Conservation (phyloP, 805 yeast species). For the Priceomyces castillae region DNA sequence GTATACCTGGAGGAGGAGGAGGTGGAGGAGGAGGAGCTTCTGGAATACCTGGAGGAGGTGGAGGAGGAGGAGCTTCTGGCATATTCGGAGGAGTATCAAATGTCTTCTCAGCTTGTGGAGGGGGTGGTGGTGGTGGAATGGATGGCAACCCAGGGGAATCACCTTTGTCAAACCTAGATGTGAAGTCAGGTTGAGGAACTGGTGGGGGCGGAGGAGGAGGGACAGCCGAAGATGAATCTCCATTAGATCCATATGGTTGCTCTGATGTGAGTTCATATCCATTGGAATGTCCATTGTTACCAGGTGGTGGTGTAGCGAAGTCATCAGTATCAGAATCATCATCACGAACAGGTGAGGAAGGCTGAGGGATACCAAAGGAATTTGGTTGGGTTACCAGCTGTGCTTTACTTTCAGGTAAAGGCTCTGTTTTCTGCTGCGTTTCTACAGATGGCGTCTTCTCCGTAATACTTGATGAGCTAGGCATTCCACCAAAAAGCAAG, state of each 20-base stretch:
- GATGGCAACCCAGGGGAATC: slow-evolving; percentile 12
- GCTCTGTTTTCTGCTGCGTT: neutral
- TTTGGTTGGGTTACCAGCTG: neutral
- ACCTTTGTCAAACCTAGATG: too few relatives aligned
- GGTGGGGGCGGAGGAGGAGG: slow-evolving; percentile 10
- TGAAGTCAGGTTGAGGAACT: too few relatives aligned
- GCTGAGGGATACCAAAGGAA: neutral
- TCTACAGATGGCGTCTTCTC: slow-evolving; percentile 1
- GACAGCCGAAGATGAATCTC: neutral
- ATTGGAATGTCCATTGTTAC: neutral
- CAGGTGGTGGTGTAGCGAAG: slow-evolving; percentile 9
- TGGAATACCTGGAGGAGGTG: slow-evolving; percentile 21
- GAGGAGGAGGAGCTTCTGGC: slow-evolving; percentile 19
- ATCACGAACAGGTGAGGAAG: neutral
- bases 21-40: slow-evolving; percentile 24
- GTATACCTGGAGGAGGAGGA: slow-evolving; percentile 20
- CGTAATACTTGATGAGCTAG: slow-evolving; percentile 28
- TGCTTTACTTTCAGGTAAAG: neutral
- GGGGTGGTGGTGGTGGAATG: slow-evolving; percentile 23
- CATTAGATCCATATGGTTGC: neutral
- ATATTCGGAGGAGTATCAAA: slow-evolving; percentile 15
- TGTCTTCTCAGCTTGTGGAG: slow-evolving; percentile 17
- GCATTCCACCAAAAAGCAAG: slow-evolving; percentile 51
- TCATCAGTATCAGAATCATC: slow-evolving; percentile 3
- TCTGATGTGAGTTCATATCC: neutral